Evolutionary conservation across 768 basidiomycete genomes (phyloP), one percentile per base, ranked within the genome.

Genomic region (Tulasnella calospora): DNA sequence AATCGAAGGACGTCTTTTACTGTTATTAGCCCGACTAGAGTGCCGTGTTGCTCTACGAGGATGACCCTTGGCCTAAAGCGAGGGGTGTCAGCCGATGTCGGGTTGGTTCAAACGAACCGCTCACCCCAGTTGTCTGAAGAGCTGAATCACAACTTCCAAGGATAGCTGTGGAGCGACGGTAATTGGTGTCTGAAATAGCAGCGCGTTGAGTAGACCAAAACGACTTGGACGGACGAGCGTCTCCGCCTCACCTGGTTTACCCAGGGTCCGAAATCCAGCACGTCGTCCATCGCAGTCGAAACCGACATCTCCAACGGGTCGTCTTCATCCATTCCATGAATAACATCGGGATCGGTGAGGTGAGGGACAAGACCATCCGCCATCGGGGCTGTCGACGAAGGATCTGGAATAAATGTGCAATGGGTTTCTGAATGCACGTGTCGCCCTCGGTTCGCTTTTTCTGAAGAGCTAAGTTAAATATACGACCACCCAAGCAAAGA

Each of bases 111-210:
- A 17, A 33, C 71, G 73, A 23, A 21, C 0, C 19, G 87, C 94
- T 81, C 82, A 98, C 98, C 98, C 98, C 92, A 99, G 94, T 70
- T 95, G 89, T 83, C 97, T 94, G 88, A 99, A 99, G 36, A 99
- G 85, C 83, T 99, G 95, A 93, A 98, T 95, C 10, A 96, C 95
- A 76, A 98, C 95, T 84, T 99, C 98, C 61, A 99, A 86, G 0
- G 96, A 95, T 55, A 98, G 88, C 80, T 94, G 94, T 1, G 95
- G 92, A 8, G 95, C 92, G 15, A 98, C 96, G 0, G 94, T 95
- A 82, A 99, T 88, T 0, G 97, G 96, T 0, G 95, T 97, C 98
- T 99, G 83, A 27, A 12, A 38, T 70, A n/a, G 35, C 55, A 17
- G 38, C 0, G 33, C 23, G 75, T 40, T 61, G 30, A 33, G 57